phyloP scores from a whole-genome alignment of 768 basidiomycete genomes.

The Strobilomyces dryophilus region DNA sequence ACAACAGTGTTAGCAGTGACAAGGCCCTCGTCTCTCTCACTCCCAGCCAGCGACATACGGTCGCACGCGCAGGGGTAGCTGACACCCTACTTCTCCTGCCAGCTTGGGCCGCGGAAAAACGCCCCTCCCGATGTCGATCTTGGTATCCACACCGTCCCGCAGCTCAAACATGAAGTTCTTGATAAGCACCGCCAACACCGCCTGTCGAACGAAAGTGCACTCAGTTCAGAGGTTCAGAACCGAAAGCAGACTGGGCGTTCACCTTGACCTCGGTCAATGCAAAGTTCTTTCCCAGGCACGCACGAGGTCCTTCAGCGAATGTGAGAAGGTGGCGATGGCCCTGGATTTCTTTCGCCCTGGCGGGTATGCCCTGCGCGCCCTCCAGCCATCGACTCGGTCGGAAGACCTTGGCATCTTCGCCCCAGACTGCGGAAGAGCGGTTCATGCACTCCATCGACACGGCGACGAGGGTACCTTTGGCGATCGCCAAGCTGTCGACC shows the following conservation, averaged over 20 bases:
- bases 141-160: background rate
- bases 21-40: too few species aligned
- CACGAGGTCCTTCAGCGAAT: slow-evolving; percentile 46
- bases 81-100: background rate
- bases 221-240: background rate
- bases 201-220: slow-evolving; percentile 22
- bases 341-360: slow-evolving; percentile 37
- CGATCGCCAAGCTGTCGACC: slow-evolving; percentile 38
- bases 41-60: background rate
- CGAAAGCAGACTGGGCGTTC: background rate
- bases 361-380: slow-evolving; percentile 10
- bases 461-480: slow-evolving; percentile 43
- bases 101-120: background rate
- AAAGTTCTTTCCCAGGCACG: slow-evolving; percentile 46
- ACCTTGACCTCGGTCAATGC: slow-evolving; percentile 39
- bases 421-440: slow-evolving; percentile 53
- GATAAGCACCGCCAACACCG: slow-evolving; percentile 39
- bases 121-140: background rate
- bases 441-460: slow-evolving; percentile 48
- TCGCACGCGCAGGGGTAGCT: background rate
- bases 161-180: slow-evolving; percentile 34
- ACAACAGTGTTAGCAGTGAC: too few species aligned
- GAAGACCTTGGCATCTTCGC: slow-evolving; percentile 52
- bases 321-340: slow-evolving; percentile 48
- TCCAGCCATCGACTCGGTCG: slow-evolving; percentile 62